Percentiles rank a stretch among this genome's conserved stretches.
These are phyloP conservation scores for Pleurotus ostreatus DNA, from an alignment of 768 basidiomycete genomes.

Conservation along the genomic window DNA sequence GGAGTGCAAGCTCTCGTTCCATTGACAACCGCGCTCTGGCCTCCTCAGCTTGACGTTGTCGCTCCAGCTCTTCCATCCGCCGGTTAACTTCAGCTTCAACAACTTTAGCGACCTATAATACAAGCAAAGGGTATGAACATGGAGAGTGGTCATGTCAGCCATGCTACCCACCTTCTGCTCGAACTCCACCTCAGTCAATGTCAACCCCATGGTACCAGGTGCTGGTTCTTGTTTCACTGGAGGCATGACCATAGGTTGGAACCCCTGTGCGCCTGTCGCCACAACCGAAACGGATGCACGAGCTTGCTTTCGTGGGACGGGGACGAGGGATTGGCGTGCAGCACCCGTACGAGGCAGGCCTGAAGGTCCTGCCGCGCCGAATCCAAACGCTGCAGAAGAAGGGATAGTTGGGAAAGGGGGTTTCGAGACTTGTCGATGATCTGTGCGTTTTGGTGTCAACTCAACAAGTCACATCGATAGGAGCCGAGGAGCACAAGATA, in stretches of 20 bases:
- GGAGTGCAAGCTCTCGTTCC: conserved; percentile 23
- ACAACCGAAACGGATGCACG: conserved; percentile 27
- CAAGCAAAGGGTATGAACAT: conserved; percentile 2
- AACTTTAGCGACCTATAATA: conserved; percentile 58
- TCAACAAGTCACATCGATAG: not conserved
- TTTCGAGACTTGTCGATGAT: conserved; percentile 55
- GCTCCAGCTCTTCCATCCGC: conserved; percentile 51
- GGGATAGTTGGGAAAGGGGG: conserved; percentile 63
- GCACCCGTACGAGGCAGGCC: conserved; percentile 8
- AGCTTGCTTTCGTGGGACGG: conserved; percentile 28
- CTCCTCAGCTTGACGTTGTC: conserved; percentile 32
- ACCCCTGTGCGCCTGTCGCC: conserved; percentile 25
- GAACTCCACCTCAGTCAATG: conserved; percentile 66
- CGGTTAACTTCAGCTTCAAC: conserved; percentile 74
- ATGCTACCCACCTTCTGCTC: conserved; percentile 57
- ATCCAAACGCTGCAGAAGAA: conserved; percentile 19
- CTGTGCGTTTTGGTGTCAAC: conserved; percentile 24
- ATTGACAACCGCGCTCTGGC: conserved; percentile 26
- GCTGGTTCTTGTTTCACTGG: conserved; percentile 19
- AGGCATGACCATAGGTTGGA: conserved; percentile 35
- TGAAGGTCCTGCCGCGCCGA: too few relatives aligned
- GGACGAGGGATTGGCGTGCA: conserved; percentile 32
- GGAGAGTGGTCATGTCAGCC: not conserved
- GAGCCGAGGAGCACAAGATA: not conserved
- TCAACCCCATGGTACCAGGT: conserved; percentile 31